Conservation (phyloP, 495 filamentous ascomycete genomes). For the Aspergillus mulundensis region DNA sequence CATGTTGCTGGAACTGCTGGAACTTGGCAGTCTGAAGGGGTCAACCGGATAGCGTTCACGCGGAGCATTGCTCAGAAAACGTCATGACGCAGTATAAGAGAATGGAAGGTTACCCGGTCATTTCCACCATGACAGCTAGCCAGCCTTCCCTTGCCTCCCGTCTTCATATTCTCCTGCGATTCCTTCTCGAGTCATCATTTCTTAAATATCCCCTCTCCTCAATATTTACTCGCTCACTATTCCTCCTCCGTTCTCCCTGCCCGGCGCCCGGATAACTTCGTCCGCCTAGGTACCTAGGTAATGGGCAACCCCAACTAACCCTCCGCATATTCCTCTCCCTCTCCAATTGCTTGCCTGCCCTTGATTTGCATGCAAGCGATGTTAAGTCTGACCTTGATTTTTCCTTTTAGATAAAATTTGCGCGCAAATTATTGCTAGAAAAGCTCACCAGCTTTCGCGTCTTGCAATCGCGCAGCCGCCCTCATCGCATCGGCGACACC, state of each 20-base stretch:
- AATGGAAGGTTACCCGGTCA: constrained; percentile 26
- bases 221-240: constrained; percentile 12
- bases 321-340: neutral
- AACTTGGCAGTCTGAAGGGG: constrained; percentile 5
- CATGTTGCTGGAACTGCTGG: constrained; percentile 1
- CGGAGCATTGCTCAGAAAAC: constrained; percentile 7
- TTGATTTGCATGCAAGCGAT: neutral
- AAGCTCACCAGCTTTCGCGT: neutral
- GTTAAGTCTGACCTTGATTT: neutral
- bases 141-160: neutral
- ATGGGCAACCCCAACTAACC: neutral
- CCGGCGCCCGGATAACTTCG: too few relatives aligned
- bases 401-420: neutral
- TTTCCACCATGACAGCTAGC: constrained; percentile 9
- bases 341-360: neutral
- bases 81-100: constrained; percentile 24
- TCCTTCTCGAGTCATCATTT: neutral
- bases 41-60: neutral
- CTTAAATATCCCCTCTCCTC: constrained; percentile 7
- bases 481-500: neutral
- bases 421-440: neutral
- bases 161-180: neutral
- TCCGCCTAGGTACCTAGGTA: too few relatives aligned
- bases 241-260: constrained; percentile 12
- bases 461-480: neutral